Base-by-base conservation (phyloP, 1,284 basidiomycete genomes). In the Meira miltonrushii region DNA sequence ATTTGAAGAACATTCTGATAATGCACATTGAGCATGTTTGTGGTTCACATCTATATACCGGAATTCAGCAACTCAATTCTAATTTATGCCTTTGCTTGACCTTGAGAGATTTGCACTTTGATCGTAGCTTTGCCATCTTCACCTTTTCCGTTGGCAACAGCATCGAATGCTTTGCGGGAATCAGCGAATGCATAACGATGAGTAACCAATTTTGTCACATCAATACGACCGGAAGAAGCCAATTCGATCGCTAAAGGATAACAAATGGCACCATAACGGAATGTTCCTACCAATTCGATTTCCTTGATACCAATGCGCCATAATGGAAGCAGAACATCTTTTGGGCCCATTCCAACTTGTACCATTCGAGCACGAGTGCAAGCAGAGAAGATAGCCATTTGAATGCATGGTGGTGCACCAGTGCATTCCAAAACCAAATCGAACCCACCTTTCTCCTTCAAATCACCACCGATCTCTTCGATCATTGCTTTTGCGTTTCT, bases 241-340 rank as follows among this genome's bases (percentile, higher is more conserved):
- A 85, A 79, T 41, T 81, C 80, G 62, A 85, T 83, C 38, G 83
- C 81, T n/a, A 82, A 79, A n/a, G 79, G 75, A 68, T 82, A 82
- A 50, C 88, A 87, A 25, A 89, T 90, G 49, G 88, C 85, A 10
- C 87, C 88, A 67, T 89, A 92, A 63, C 90, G 87, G 87, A 92
- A 92, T 15, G 88, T 90, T 48, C 90, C 90, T 70, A 87, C 88
- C 78, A 91, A 82, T 63, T 83, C 84, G 38, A 94, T 77, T 79
- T 94, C 90, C 80, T 92, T 10, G 46, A 81, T 80, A 66, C 54
- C 54, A 48, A 65, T 57, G 10, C 55, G 28, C 44, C 57, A 56
- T 68, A 81, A 74, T n/a, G 81, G 80, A 54, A 81, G 58, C 8
- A 65, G 62, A 57, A 80, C 68, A 33, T 79, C 74, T 46, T 77